A percentile compares a stretch with the other conserved stretches of the same genome.
phyloP scores from a whole-genome alignment of 139 green algal genomes.

The Coelastrella sp. region DNA sequence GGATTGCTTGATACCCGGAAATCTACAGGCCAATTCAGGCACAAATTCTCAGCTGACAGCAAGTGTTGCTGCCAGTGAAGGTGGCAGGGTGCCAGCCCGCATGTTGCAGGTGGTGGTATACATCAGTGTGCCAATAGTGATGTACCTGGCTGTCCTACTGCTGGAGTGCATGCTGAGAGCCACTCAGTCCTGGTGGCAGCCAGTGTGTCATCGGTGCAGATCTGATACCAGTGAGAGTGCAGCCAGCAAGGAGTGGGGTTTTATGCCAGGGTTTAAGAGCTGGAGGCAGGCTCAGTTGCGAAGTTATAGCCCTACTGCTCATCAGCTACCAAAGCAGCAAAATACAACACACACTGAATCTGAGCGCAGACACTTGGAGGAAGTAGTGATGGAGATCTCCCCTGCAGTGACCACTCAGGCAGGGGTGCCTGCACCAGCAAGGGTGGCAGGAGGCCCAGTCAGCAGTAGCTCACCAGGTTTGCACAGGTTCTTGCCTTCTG shows the following conservation, averaged over 20 bases:
- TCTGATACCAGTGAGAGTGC: no score
- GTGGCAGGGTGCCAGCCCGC: no score
- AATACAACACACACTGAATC: no score
- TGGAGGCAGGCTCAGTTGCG: background rate
- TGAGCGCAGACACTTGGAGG: background rate
- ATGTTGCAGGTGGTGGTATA: slow-evolving; percentile 7
- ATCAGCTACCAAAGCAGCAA: no score
- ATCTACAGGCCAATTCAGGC: background rate
- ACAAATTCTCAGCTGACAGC: background rate
- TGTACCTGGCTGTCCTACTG: background rate
- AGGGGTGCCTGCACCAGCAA: background rate
- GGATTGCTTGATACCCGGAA: slow-evolving; percentile 1
- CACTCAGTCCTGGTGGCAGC: background rate
- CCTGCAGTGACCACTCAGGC: background rate
- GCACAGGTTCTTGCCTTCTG: slow-evolving; percentile 1
- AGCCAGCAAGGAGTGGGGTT: background rate
- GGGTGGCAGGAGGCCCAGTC: background rate
- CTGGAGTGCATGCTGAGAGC: slow-evolving; percentile 1
- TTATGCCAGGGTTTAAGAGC: background rate
- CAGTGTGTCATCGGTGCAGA: background rate
- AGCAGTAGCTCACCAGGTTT: background rate
- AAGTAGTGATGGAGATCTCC: background rate
- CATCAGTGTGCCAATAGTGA: background rate
- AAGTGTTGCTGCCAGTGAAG: background rate
- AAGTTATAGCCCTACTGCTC: background rate